phyloP scores from a whole-genome alignment of 179 eudicot species.

The Vitellaria paradoxa region DNA sequence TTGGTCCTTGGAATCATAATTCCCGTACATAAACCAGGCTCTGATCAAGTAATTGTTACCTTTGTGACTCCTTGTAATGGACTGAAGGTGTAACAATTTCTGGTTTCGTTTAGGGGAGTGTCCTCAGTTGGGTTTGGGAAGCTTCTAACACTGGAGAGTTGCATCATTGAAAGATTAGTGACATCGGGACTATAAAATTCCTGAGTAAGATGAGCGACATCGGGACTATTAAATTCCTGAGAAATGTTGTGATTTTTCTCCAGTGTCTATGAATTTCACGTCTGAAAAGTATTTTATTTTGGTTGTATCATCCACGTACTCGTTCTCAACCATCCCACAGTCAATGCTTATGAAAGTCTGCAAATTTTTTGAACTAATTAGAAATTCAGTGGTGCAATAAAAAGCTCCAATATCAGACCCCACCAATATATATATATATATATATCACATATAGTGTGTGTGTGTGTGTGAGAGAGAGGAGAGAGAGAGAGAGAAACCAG shows the following conservation, averaged over 20 bases:
- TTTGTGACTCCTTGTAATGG: background rate
- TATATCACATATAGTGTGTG: no score
- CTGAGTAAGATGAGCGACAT: no score
- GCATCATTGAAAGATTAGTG: background rate
- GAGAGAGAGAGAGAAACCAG: no score
- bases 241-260: background rate
- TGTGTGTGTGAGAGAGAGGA: no score
- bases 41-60: constrained; percentile 24
- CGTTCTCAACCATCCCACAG: background rate
- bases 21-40: constrained; percentile 32
- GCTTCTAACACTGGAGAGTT: constrained; percentile 14
- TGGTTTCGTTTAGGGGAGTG: background rate
- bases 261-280: no score
- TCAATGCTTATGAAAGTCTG: constrained; percentile 20
- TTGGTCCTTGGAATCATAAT: constrained; percentile 21
- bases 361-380: background rate
- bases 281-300: no score
- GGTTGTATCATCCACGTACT: no score
- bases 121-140: constrained; percentile 21
- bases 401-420: no score
- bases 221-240: background rate
- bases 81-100: constrained; percentile 21
- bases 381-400: no score
- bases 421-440: no score
- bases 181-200: no score